Percentiles rank a stretch among this genome's conserved stretches.
Conservation (phyloP, 2,329 filamentous ascomycete genomes). For the Fusarium verrucosum region DNA sequence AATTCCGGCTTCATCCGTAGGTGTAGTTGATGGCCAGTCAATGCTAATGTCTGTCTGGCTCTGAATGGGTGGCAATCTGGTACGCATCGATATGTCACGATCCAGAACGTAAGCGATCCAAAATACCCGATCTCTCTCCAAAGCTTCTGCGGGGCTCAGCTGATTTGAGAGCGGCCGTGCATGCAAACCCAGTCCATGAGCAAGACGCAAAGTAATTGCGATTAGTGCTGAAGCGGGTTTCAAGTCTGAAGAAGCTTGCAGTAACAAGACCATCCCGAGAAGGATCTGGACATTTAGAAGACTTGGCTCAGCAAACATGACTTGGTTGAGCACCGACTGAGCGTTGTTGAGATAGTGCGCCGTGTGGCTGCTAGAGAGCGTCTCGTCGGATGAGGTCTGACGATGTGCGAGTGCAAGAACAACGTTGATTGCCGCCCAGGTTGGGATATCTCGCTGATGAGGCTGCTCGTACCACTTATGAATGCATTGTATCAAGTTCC, state of each 20-base stretch:
- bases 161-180: not conserved
- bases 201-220: constrained; percentile 20
- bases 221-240: constrained; percentile 12
- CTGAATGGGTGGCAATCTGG: constrained; percentile 9
- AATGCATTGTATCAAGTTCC: not conserved
- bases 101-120: constrained; percentile 33
- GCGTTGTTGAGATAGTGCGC: constrained; percentile 14
- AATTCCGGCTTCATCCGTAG: not conserved
- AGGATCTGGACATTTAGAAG: constrained; percentile 20
- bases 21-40: not conserved
- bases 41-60: constrained; percentile 3
- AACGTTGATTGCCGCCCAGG: constrained; percentile 28
- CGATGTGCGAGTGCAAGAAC: constrained; percentile 20
- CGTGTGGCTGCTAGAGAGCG: fast-evolving
- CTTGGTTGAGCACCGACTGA: constrained; percentile 10
- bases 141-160: not conserved
- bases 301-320: not conserved
- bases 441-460: not conserved
- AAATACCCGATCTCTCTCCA: constrained; percentile 17
- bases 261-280: constrained; percentile 16
- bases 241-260: constrained; percentile 6
- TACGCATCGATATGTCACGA: constrained; percentile 13
- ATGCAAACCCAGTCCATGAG: constrained; percentile 12
- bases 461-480: constrained; percentile 6
- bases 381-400: not conserved